Base-by-base conservation (phyloP, 2,329 filamentous ascomycete species). In the Scedosporium boydii region DNA sequence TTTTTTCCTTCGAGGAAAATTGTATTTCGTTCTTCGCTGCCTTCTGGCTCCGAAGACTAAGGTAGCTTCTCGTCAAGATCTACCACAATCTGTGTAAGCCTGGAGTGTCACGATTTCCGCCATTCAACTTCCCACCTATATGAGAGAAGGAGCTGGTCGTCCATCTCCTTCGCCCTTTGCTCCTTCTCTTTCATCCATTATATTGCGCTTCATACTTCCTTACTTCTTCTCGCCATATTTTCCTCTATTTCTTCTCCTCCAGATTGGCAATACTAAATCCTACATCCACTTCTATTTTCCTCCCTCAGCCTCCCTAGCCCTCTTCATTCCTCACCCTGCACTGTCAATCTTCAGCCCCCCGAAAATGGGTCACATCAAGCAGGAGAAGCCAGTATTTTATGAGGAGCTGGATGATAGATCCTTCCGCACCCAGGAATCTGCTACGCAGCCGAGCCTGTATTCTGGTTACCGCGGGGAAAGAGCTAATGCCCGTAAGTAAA, bases 41-140 rank as follows among this genome's bases (percentile, higher is more conserved):
- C 59, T 18, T 51, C 4, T 12, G 34, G 46, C 38, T 26, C 6
- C 18, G 10, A 12, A 27, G 4, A 6, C 41, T 2, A 38, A 21
- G 6, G 59, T 61, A 53, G 6, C 42, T 23, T 48, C 51, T 38
- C 44, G 29, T 21, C 44, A 6, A 9, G 6, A 5, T 16, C 38
- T 58, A 63, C 51, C 61, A 56, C 26, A 27, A 27, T n/a, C 18
- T 59, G 61, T 55, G 61, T 51, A 44, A 51, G n/a, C 29, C 23
- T 42, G 29, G 53, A 51, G 46, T 46, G 29, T 34, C 42, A 9
- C 42, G 34, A 51, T 57, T 48, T 21, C 10, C 7, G 12, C 18
- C 44, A 58, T 38, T 27, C 61, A 41, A 53, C 48, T 41, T 42
- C 46, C 57, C 53, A 14, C 44, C 41, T 26, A 29, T 44, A 38